phyloP scores from a whole-genome alignment of 805 yeast species.

The Candida coquimbonensis region DNA sequence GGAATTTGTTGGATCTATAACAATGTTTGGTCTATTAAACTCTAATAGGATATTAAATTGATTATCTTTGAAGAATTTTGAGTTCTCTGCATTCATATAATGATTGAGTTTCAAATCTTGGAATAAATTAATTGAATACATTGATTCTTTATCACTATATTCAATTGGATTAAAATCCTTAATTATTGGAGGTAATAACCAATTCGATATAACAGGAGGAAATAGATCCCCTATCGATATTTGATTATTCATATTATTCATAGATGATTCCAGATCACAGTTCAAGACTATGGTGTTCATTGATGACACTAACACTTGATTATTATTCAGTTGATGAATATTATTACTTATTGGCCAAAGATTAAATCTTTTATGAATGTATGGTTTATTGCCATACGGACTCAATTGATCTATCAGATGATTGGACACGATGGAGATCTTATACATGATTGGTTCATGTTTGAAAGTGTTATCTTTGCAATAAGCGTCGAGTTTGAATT shows the following conservation, averaged over 20 bases:
- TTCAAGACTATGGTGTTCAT: slow-evolving; percentile 16
- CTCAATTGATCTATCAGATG: slow-evolving; percentile 9
- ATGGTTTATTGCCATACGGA: slow-evolving; percentile 12
- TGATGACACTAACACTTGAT: slow-evolving; percentile 14
- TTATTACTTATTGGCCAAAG: slow-evolving; percentile 21
- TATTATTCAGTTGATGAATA: slow-evolving; percentile 16
- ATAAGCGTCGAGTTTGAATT: slow-evolving; percentile 11
- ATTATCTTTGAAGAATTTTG: slow-evolving; percentile 1
- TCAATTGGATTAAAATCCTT: slow-evolving; percentile 2
- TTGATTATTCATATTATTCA: too few species aligned
- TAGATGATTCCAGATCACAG: slow-evolving; percentile 7
- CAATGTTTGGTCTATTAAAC: slow-evolving; percentile 15
- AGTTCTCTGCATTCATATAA: slow-evolving; percentile 5
- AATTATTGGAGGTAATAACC: slow-evolving; percentile 15
- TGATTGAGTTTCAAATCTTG: slow-evolving; percentile 9
- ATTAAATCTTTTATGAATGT: slow-evolving; percentile 12
- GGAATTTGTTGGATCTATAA: slow-evolving; percentile 16
- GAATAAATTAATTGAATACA: slow-evolving; percentile 9
- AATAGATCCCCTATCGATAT: slow-evolving; percentile 1
- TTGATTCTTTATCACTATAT: not conserved
- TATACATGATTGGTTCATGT: slow-evolving; percentile 17
- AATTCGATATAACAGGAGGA: slow-evolving; percentile 14
- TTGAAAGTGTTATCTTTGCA: slow-evolving; percentile 5
- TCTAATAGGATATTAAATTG: slow-evolving; percentile 17
- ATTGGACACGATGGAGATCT: slow-evolving; percentile 16